Base-by-base conservation (phyloP, 2,329 filamentous ascomycete genomes). In the Setomelanomma holmii region DNA sequence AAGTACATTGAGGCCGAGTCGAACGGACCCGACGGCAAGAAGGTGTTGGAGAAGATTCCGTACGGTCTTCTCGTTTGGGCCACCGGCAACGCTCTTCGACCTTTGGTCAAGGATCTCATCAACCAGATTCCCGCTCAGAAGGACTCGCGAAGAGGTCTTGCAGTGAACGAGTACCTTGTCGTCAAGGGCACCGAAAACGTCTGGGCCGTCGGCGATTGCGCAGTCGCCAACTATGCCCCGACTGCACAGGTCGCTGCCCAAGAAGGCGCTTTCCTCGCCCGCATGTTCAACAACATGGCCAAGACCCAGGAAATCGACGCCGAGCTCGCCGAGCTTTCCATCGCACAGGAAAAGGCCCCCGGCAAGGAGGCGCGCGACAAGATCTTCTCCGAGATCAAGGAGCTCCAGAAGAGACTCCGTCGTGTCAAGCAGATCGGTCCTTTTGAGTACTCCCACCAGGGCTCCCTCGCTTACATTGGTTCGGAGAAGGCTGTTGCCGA, bases 261-360 rank as follows among this genome's bases (percentile, higher is more conserved):
- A 80, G 95, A 99, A 79, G 95, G 95, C 72, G 88, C 86, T 71
- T 99, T 98, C 86, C 85, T 99, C 33, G 95, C 92, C 35, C 88
- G 91, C 59, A 86, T 99, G 55, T 97, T 99, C 84, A 99, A 99
- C 84, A 96, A 95, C 78, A 96, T 98, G 91, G 95, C 93, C 75
- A 96, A 93, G 85, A 96, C 91, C 2, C 89, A 96, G 70, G 80
- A 83, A 44, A 86, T 97, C 59, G 92, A 98, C 81, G 66, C 76
- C 30, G 85, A 93, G 71, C 85, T 99, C 51, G 81, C 84, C 57
- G 79, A 86, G 49, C 85, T 98, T 16, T 86, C 86, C 17, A 77
- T 80, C 4, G 72, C 73, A 8, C 81, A 84, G 61, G 82, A 84
- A 68, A 86, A 88, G 68, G 83, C 87, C n/a, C 86, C 91, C 48